Conservation (phyloP, 805 yeast genomes). For the Yarrowia deformans region DNA sequence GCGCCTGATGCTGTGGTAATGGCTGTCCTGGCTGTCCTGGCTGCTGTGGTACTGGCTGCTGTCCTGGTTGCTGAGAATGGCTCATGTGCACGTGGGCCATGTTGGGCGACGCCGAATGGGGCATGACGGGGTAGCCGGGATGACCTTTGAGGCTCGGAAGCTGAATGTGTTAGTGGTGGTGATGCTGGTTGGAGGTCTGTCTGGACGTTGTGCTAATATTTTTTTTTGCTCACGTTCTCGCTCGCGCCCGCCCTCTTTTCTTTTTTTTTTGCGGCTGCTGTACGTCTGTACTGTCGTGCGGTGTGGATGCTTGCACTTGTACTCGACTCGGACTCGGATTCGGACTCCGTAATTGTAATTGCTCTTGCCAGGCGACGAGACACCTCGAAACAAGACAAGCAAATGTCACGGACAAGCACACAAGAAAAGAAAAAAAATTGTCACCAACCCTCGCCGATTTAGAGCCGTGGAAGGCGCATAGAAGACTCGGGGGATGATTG, state of each 20-base stretch:
- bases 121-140: slow-evolving; percentile 33
- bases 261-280: background rate
- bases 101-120: slow-evolving; percentile 23
- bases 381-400: too few relatives aligned
- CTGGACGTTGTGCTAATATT: too few relatives aligned
- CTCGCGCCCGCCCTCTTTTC: background rate
- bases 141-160: slow-evolving; percentile 27
- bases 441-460: background rate
- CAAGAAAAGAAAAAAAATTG: background rate
- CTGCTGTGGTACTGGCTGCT: background rate
- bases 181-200: too few relatives aligned
- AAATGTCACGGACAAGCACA: background rate
- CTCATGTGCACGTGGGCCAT: slow-evolving; percentile 13
- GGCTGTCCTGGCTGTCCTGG: background rate
- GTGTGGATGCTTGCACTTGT: background rate
- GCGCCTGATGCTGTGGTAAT: background rate
- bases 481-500: background rate
- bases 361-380: too few relatives aligned
- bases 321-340: too few relatives aligned
- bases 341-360: too few relatives aligned
- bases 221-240: slow-evolving; percentile 3
- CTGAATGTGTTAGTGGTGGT: slow-evolving; percentile 4
- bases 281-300: background rate
- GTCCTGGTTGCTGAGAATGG: background rate
- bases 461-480: slow-evolving; percentile 18